These are phyloP conservation scores for Panicum hallii DNA, from an alignment of 202 grass and related monocot species.

Conservation along the genomic window DNA sequence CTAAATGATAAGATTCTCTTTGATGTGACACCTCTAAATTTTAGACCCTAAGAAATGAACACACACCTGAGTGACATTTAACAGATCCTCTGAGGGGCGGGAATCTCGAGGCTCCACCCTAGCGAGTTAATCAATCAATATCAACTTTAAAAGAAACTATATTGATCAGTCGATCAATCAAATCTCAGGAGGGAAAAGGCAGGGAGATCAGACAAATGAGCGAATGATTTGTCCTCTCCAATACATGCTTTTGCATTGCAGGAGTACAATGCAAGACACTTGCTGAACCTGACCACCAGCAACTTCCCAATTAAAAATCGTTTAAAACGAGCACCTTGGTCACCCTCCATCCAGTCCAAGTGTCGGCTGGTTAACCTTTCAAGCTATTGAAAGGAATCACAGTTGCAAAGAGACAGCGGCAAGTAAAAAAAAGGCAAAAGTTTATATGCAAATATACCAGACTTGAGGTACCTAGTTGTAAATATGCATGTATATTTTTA, in stretches of 20 bases:
- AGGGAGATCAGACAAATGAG: conserved; percentile 25
- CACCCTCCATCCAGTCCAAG: conserved; percentile 43
- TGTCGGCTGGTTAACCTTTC: conserved; percentile 42
- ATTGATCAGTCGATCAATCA: conserved; percentile 21
- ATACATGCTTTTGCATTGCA: conserved; percentile 39
- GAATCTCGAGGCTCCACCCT: conserved; percentile 14
- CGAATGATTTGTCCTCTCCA: conserved; percentile 28
- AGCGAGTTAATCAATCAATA: conserved; percentile 33
- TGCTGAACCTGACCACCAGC: conserved; percentile 21
- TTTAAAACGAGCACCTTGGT: conserved; percentile 29
- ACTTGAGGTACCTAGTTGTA: not conserved
- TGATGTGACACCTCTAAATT: no score
- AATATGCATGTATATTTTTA: conserved; percentile 29
- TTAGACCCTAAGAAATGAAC: no score
- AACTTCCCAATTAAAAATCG: conserved; percentile 26
- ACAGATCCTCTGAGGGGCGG: not conserved
- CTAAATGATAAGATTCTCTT: no score
- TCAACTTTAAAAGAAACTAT: not conserved
- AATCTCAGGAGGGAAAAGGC: conserved; percentile 15
- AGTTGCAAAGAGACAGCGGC: not conserved
- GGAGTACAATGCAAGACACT: conserved; percentile 55
- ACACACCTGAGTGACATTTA: not conserved
- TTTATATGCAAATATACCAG: not conserved
- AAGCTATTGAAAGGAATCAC: not conserved
- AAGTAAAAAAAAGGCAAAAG: not conserved